These are phyloP conservation scores for Colletotrichum salicis DNA, from an alignment of 2,329 filamentous ascomycete genomes.

Conservation along the genomic window DNA sequence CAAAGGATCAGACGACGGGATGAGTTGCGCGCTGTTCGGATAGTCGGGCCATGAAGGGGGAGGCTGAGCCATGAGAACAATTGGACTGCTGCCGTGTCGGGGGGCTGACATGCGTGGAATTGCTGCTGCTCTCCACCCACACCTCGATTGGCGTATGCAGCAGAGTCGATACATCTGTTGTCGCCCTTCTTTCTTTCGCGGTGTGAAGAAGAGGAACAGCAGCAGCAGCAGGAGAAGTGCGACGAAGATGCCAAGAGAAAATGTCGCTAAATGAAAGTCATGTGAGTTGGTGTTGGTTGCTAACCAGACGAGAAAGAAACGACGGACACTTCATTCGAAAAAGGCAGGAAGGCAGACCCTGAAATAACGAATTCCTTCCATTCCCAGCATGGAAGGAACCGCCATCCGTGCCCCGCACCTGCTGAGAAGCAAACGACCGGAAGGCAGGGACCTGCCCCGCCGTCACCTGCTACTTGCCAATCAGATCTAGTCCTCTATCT, in stretches of 20 bases:
- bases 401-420: conserved; percentile 6
- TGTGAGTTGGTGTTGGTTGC: not conserved
- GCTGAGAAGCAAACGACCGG: not conserved
- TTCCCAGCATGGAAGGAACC: not conserved
- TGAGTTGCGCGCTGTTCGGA: conserved; percentile 5
- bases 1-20: not conserved
- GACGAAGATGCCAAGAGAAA: not conserved
- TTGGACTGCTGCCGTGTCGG: conserved; percentile 11
- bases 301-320: not conserved
- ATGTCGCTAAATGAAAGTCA: not conserved
- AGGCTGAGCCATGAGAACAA: conserved; percentile 5
- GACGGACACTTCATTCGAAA: not conserved
- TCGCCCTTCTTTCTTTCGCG: not conserved
- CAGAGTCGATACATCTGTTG: not conserved
- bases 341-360: conserved; percentile 6
- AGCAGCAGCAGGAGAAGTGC: not conserved
- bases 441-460: not conserved
- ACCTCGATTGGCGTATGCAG: conserved; percentile 14
- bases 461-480: not conserved
- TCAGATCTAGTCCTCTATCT: not conserved
- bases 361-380: not conserved
- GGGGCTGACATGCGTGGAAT: conserved; percentile 6
- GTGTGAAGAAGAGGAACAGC: not conserved
- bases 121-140: conserved; percentile 22
- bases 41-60: conserved; percentile 10